Conservation (phyloP, 768 basidiomycete species). For the Lactarius tabidus region DNA sequence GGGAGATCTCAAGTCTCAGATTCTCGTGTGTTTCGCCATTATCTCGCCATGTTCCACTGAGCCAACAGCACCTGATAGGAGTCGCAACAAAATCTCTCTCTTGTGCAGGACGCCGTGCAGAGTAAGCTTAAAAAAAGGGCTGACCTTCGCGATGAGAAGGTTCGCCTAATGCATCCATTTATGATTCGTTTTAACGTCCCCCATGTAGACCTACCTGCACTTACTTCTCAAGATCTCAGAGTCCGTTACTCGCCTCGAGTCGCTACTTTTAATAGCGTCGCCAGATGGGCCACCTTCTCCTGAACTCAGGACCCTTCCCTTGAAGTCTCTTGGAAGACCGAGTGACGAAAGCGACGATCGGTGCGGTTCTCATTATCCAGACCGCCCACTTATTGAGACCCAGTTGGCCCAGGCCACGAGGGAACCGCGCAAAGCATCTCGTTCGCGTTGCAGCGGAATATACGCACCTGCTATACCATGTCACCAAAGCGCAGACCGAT, state of each 20-base stretch:
- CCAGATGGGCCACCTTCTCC: constrained; percentile 40
- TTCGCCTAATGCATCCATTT: constrained; percentile 29
- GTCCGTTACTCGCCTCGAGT: constrained; percentile 83
- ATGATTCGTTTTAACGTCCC: constrained; percentile 10
- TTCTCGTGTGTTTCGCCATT: constrained; percentile 50
- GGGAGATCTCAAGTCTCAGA: constrained; percentile 53
- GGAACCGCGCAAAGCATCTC: constrained; percentile 56
- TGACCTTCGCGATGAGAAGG: constrained; percentile 81
- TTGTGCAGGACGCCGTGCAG: constrained; percentile 69
- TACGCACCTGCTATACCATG: constrained; percentile 87
- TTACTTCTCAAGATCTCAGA: constrained; percentile 91
- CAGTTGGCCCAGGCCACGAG: constrained; percentile 42
- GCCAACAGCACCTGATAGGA: constrained; percentile 37
- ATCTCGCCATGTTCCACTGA: constrained; percentile 1
- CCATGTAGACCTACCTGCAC: constrained; percentile 68
- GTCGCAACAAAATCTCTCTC: constrained; percentile 58
- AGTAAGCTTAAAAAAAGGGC: constrained; percentile 74
- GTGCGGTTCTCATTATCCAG: constrained; percentile 37
- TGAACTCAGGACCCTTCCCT: constrained; percentile 32
- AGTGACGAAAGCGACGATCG: constrained; percentile 41
- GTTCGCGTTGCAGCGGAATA: constrained; percentile 87
- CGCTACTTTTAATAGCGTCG: constrained; percentile 66
- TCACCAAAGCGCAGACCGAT: constrained; percentile 72
- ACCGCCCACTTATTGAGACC: background rate
- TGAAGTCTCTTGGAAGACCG: constrained; percentile 31